Evolutionary conservation across 2,329 filamentous ascomycete genomes (phyloP), one percentile per base, ranked within the genome.

Genomic region (Fusarium chlamydosporum): DNA sequence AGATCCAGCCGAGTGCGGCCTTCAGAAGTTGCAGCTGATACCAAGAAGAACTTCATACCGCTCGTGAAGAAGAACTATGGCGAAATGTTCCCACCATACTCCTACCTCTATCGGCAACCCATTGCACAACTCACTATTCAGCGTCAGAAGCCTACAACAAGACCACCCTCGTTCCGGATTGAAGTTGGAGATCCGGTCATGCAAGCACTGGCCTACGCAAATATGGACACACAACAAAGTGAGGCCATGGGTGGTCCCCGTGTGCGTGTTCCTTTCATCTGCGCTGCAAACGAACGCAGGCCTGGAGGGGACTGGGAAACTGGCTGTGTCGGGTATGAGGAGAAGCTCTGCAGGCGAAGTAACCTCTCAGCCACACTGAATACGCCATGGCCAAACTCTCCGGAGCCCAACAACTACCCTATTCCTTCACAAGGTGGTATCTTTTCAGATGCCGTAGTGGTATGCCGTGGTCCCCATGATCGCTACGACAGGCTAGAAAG

Each of bases 251-350:
- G 77, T 26, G 78, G 76, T 6, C 59, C 72, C 33, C 72, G 78
- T 50, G 73, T 81, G 37, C 78, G 80, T 4, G 85, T 92, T 56
- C 88, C 90, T 1, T 89, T 92, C 61, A 87, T 93, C 65, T 92
- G 91, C 70, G 86, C 89, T 56, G 92, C 92, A 47, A 92, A 94
- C 79, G 91, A 94, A 76, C 91, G 90, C 75, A 84, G 90, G 37
- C 85, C 91, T 1, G 92, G 92, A 11, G 92, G 92, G n/a, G 91
- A 94, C 75, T 94, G 92, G 92, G 91, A 93, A 72, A 91, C 85
- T 8, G 84, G 84, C 64, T 83, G 80, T 13, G 76, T 80, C 4
- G 81, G 81, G 34, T 82, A 82, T 63, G 81, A 83, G 80, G 92
- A 94, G 78, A 90, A 90, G 69, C 85, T 94, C 37, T 92, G 91